These are phyloP conservation scores for Rhizophagus sp. DNA, from an alignment of 192 early-diverging fungal genomes.

Conservation along the genomic window DNA sequence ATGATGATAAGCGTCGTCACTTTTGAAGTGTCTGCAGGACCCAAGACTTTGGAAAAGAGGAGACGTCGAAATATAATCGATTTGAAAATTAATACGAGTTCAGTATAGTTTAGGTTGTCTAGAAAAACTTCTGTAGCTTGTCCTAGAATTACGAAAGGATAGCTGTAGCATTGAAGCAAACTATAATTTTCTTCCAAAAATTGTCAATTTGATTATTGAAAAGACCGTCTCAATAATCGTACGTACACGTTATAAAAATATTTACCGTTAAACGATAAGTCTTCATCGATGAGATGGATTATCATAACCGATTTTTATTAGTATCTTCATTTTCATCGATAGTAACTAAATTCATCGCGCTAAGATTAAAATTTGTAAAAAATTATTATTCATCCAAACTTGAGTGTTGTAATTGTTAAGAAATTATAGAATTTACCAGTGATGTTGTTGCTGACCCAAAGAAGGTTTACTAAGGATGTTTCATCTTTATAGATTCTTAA, in stretches of 20 bases:
- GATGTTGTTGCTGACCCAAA: too few species aligned
- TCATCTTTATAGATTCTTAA: slow-evolving; percentile 14
- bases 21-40: background rate
- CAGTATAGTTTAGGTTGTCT: too few species aligned
- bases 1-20: background rate
- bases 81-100: too few species aligned
- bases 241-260: too few species aligned
- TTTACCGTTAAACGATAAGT: background rate
- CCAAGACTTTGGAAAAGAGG: background rate
- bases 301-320: background rate
- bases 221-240: too few species aligned
- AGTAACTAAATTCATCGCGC: background rate
- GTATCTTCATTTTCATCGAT: background rate
- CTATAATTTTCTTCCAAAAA: too few species aligned
- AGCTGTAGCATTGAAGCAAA: too few species aligned
- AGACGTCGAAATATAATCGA: background rate
- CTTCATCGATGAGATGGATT: background rate
- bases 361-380: too few species aligned
- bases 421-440: too few species aligned
- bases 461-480: too few species aligned
- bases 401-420: too few species aligned
- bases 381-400: too few species aligned
- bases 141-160: background rate
- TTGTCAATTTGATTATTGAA: background rate
- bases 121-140: background rate